phyloP scores from a whole-genome alignment of 1,284 basidiomycete genomes.

The Heterobasidion irregulare region DNA sequence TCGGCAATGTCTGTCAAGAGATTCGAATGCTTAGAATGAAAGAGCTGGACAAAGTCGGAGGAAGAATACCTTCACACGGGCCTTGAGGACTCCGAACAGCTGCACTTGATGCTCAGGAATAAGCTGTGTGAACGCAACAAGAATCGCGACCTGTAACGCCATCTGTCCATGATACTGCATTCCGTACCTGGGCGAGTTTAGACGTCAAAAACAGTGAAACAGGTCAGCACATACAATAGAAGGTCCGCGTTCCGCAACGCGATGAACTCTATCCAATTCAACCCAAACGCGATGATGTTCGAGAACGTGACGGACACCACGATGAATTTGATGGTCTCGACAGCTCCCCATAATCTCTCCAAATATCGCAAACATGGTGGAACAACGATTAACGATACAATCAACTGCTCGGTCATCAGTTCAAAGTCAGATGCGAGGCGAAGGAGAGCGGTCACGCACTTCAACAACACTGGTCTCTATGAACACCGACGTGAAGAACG shows the following conservation, averaged over 20 bases:
- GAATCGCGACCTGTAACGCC: slow-evolving; percentile 82
- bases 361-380: slow-evolving; percentile 84
- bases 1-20: slow-evolving; percentile 73
- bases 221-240: slow-evolving; percentile 58
- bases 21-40: not conserved
- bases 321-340: slow-evolving; percentile 85
- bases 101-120: slow-evolving; percentile 98
- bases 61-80: slow-evolving; percentile 78
- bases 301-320: slow-evolving; percentile 71
- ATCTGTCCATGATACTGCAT: slow-evolving; percentile 89
- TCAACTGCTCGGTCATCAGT: slow-evolving; percentile 43
- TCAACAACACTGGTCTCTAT: slow-evolving; percentile 83
- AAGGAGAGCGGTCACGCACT: slow-evolving; percentile 37
- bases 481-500: slow-evolving; percentile 78
- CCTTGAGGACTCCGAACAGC: slow-evolving; percentile 77
- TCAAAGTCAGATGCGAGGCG: slow-evolving; percentile 7
- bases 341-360: slow-evolving; percentile 87
- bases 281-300: slow-evolving; percentile 80
- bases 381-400: slow-evolving; percentile 71
- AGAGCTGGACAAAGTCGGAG: not conserved
- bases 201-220: slow-evolving; percentile 8
- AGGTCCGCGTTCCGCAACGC: slow-evolving; percentile 55
- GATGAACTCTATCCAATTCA: slow-evolving; percentile 77
- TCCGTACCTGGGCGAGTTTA: slow-evolving; percentile 52
- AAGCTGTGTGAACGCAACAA: slow-evolving; percentile 95